Base-by-base conservation (phyloP, 495 filamentous ascomycete genomes). In the Wilcoxina mikolae region DNA sequence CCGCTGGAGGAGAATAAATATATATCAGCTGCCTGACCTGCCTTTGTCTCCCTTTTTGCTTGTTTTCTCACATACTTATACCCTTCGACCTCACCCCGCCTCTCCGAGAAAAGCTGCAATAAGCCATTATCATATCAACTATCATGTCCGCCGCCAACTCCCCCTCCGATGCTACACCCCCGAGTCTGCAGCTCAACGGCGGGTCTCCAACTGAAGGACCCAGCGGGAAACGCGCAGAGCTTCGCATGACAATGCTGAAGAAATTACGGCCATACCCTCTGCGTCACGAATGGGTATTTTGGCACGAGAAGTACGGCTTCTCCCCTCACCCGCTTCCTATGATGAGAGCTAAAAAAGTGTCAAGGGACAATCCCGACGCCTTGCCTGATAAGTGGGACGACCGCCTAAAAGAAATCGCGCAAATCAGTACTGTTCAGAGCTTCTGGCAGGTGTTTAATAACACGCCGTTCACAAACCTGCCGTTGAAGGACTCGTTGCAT, bases 391-490 rank as follows among this genome's bases (percentile, higher is more conserved):
- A 66, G 22, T 66, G 63, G 59, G 64, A 62, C 29, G 64, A 66
- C 39, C 64, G 65, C 28, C 26, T 66, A 28, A 66, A 66, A 56
- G 63, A 66, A 44, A 66, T 66, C 38, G 63, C 64, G 11, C 49
- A 60, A 44, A 66, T 66, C 51, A 66, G 55, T 23, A 66, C 64
- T 39, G 54, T 66, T 25, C 64, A 66, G 62, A 80, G 82, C 57
- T 95, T 94, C 70, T 94, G 86, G 83, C 78, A 84, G 54, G 81
- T 88, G 68, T 80, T 82, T 71, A 94, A 95, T 70, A 91, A 94
- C 68, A 87, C 84, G 50, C 83, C 85, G 12, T 76, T 88, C 53
- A 71, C 81, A 20, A 76, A 76, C 61, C 77, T 95, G 68, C 80
- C 81, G 54, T 77, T 87, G 66, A 78, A 83, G 39, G 86, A 94